Conservation (phyloP, 176 grass and related monocot species). For the Oryza rufipogon region DNA sequence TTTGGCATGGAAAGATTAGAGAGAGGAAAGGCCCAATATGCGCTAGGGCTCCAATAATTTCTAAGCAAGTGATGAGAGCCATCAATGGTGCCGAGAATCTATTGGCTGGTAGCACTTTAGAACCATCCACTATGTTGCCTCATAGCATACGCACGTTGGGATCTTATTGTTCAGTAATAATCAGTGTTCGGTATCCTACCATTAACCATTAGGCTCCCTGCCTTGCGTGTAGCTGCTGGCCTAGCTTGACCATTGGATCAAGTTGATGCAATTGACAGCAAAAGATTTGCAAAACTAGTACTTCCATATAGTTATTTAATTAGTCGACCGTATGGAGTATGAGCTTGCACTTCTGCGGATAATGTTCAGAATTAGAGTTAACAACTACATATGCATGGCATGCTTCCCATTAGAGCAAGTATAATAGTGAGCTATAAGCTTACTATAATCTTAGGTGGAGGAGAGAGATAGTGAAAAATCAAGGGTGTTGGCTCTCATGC, state of each 20-base stretch:
- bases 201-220: not conserved
- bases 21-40: not conserved
- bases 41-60: not conserved
- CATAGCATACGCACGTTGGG: constrained; percentile 20
- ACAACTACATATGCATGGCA: not conserved
- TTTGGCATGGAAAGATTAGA: not conserved
- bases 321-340: not conserved
- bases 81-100: constrained; percentile 46
- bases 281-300: not conserved
- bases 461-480: no score
- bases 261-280: not conserved
- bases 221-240: not conserved
- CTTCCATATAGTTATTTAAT: not conserved
- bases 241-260: constrained; percentile 1
- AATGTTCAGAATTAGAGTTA: not conserved
- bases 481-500: no score
- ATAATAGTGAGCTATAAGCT: no score
- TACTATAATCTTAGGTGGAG: no score
- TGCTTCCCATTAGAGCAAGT: not conserved
- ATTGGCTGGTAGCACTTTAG: constrained; percentile 25
- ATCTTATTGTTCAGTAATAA: not conserved
- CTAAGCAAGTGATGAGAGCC: constrained; percentile 44
- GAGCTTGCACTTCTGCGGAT: not conserved
- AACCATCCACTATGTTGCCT: constrained; percentile 33
- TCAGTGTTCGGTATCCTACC: not conserved